Evolutionary conservation across 106 monocot genomes (phyloP), one percentile per base, ranked within the genome.

Genomic region (Dioscorea dumetorum): DNA sequence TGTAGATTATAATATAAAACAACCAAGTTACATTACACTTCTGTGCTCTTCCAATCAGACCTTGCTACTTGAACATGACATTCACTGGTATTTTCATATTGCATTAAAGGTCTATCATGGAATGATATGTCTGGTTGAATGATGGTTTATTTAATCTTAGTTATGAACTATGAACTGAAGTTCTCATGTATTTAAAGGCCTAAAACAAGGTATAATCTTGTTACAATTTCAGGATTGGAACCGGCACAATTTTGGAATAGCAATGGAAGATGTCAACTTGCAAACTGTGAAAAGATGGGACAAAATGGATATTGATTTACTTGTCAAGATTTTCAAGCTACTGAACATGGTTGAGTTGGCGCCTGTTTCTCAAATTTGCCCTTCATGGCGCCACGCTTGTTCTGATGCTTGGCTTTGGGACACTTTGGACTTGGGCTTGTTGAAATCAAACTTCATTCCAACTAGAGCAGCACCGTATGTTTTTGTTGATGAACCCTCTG

Each of bases 261-360:
- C 35, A 33, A 90, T 90, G 94, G 65, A 80, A 31, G 94, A 90
- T 18, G 70, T 60, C n/a, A 84, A 78, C 62, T 58, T 56, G 32
- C 11, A 64, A n/a, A 61, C 62, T 12, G 28, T 28, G 28, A 91
- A 61, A 68, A 87, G 74, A 78, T 95, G 91, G 95, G 95, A 91
- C 56, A 88, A 88, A 21, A 85, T 91, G 88, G 88, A 95, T 61
- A 83, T 76, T n/a, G 95, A 95, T 68, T 85, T 88, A 35, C 74
- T 95, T 20, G 85, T 91, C 24, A 91, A 91, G 77, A 91, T 95
- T 63, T 91, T 95, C 65, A 88, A 85, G 73, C 76, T 77, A 50
- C 58, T 95, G n/a, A 91, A 95, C 76, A 83, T 95, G 85, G 78
- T 91, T 24, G 85, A 95, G 52, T 49, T 91, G 59, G 78, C 77